Conservation (phyloP, 2,329 filamentous ascomycete species). For the Fusarium mexicanum region DNA sequence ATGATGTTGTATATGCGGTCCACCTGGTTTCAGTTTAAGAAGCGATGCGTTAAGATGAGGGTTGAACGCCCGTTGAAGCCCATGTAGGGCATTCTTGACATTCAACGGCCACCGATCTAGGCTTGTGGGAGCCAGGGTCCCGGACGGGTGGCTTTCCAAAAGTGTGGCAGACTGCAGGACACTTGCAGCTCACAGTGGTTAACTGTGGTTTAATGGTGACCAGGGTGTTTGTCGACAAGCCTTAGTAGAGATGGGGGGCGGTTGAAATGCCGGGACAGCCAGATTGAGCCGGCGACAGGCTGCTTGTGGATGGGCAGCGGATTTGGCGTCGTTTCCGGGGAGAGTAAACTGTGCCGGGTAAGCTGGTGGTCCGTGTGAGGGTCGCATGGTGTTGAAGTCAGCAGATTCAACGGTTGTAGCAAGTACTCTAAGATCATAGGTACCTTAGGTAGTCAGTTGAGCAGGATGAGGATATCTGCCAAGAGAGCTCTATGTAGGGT, state of each 20-base stretch:
- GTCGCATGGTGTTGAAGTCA: slow-evolving; percentile 41
- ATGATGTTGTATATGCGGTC: slow-evolving; percentile 1
- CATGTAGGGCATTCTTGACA: slow-evolving; percentile 24
- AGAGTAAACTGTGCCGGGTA: slow-evolving; percentile 20
- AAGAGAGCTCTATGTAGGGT: not conserved
- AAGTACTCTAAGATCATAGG: not conserved
- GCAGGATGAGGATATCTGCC: not conserved
- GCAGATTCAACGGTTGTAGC: slow-evolving; percentile 33
- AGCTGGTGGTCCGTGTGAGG: slow-evolving; percentile 14
- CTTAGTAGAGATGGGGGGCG: slow-evolving; percentile 9
- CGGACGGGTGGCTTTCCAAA: slow-evolving; percentile 17
- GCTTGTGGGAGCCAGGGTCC: slow-evolving; percentile 19
- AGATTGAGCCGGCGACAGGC: slow-evolving; percentile 34
- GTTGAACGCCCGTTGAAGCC: slow-evolving; percentile 16
- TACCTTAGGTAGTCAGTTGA: not conserved
- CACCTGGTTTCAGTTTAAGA: slow-evolving; percentile 31
- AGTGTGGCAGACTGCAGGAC: slow-evolving; percentile 27
- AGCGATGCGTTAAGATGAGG: slow-evolving; percentile 21
- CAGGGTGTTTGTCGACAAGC: slow-evolving; percentile 17
- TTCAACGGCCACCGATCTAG: slow-evolving; percentile 29
- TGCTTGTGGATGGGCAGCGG: slow-evolving; percentile 5
- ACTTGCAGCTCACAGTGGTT: slow-evolving; percentile 23
- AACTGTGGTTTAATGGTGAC: slow-evolving; percentile 10
- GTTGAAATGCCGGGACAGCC: slow-evolving; percentile 33
- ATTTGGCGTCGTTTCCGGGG: slow-evolving; percentile 1